Percentiles rank a stretch among this genome's conserved stretches.
Conservation (phyloP, 2,329 filamentous ascomycete genomes). For the Colletotrichum horii region DNA sequence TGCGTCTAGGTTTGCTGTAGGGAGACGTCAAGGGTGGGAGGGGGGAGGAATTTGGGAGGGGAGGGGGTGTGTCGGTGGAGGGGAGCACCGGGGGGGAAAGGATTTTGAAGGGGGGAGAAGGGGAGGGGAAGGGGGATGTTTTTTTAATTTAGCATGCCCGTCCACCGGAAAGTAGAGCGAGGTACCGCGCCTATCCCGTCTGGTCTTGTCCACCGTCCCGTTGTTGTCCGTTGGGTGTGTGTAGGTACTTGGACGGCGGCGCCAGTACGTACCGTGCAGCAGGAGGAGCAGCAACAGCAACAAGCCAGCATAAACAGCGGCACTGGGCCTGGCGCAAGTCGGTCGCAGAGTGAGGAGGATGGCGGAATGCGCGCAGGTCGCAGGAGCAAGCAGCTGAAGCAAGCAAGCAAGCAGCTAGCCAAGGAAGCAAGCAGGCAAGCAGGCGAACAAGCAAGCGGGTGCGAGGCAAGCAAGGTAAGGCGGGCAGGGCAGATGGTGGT, state of each 20-base stretch:
- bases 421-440: not conserved
- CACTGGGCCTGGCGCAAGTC: not conserved
- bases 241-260: not conserved
- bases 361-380: not conserved
- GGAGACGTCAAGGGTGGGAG: not conserved
- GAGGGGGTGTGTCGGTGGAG: slow-evolving; percentile 1
- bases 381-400: not conserved
- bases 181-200: not conserved
- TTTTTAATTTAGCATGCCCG: slow-evolving; percentile 1
- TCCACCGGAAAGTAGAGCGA: not conserved
- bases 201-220: not conserved
- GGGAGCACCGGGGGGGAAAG: not conserved
- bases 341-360: not conserved
- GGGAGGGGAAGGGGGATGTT: not conserved
- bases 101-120: not conserved
- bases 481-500: not conserved
- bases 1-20: not conserved
- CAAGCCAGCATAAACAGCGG: not conserved
- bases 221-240: not conserved
- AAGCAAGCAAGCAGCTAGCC: not conserved
- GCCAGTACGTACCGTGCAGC: not conserved
- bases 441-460: not conserved
- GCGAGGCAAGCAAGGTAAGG: not conserved
- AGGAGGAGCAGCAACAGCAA: not conserved
- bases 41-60: not conserved